A percentile compares a stretch with the other conserved stretches of the same genome.
These are phyloP conservation scores for Termitomyces sp. DNA, from an alignment of 768 basidiomycete species.

Conservation along the genomic window DNA sequence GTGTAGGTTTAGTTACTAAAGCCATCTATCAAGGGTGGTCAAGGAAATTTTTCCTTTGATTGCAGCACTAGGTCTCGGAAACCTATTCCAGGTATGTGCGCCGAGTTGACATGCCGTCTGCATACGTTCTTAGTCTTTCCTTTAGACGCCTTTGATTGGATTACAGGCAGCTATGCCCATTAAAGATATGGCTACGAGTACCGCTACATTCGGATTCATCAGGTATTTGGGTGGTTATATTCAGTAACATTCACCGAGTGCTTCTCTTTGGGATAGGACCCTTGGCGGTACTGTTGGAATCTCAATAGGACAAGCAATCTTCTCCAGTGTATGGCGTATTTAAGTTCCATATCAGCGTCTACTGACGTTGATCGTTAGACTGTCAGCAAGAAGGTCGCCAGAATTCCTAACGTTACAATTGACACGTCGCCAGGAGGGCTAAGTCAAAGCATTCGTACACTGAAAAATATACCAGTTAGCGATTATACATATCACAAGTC, in stretches of 20 bases:
- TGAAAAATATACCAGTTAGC: slow-evolving; percentile 45
- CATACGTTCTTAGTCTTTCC: slow-evolving; percentile 6
- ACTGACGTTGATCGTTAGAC: slow-evolving; percentile 22
- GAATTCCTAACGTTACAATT: slow-evolving; percentile 35
- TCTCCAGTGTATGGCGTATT: slow-evolving; percentile 44
- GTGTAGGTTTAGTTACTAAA: neutral
- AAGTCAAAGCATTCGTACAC: slow-evolving; percentile 40
- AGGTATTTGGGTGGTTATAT: slow-evolving; percentile 35
- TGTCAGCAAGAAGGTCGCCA: slow-evolving; percentile 33
- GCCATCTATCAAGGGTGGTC: slow-evolving; percentile 41
- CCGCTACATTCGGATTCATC: slow-evolving; percentile 67
- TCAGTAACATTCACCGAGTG: slow-evolving; percentile 6
- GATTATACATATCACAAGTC: neutral
- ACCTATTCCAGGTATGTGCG: slow-evolving; percentile 52
- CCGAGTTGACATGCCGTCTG: neutral
- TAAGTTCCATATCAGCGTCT: slow-evolving; percentile 1
- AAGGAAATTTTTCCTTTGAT: slow-evolving; percentile 66
- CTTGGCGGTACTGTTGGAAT: slow-evolving; percentile 79
- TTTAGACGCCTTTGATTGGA: slow-evolving; percentile 62
- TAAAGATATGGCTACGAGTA: slow-evolving; percentile 83
- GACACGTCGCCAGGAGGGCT: slow-evolving; percentile 41
- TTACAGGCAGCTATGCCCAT: slow-evolving; percentile 87
- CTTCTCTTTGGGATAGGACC: slow-evolving; percentile 34
- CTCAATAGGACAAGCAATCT: slow-evolving; percentile 70
- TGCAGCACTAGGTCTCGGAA: slow-evolving; percentile 62